Base-by-base conservation (phyloP, 768 basidiomycete genomes). In the Piloderma croceum region DNA sequence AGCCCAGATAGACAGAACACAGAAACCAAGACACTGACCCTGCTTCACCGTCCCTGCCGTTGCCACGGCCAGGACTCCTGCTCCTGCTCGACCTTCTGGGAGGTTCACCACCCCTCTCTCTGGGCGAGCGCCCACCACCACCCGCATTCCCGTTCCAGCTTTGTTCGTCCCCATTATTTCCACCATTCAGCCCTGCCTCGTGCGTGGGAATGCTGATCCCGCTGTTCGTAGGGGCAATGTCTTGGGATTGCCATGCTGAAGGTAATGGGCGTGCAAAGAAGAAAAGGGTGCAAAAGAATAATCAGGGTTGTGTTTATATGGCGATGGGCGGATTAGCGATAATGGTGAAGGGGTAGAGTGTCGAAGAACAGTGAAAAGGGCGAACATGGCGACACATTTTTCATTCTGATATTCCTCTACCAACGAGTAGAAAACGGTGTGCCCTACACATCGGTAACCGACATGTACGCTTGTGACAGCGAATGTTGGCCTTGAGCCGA, bases 241-340 rank as follows among this genome's bases (percentile, higher is more conserved):
- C 85, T 77, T 83, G 81, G 24, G 81, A 76, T 67, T 85, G 83
- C 85, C 84, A 87, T 56, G 85, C 85, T 86, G 78, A 59, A 61
- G 59, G 59, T 58, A 54, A 46, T 53, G 52, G 40, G 50, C n/a
- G n/a, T n/a, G n/a, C n/a, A n/a, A n/a, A 54, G 54, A 63, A 59
- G 43, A 58, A 62, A 45, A 62, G 49, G 62, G 53, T 48, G 57
- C 57, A 56, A 59, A 62, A 60, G 56, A 65, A 57, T 59, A 37
- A 60, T 71, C 61, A 76, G 71, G 32, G 61, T 58, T 31, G 67
- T 57, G 65, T n/a, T n/a, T 59, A 53, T 56, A 65, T 45, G 39
- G 62, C 47, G 46, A 52, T 45, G 54, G 53, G 53, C 36, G 51
- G 69, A 67, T 67, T 67, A 68, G 65, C 63, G 49, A 23, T 19